A percentile compares a stretch with the other conserved stretches of the same genome.
These are phyloP conservation scores for Theobroma cacao DNA, from an alignment of 345 rosid species.

Conservation along the genomic window DNA sequence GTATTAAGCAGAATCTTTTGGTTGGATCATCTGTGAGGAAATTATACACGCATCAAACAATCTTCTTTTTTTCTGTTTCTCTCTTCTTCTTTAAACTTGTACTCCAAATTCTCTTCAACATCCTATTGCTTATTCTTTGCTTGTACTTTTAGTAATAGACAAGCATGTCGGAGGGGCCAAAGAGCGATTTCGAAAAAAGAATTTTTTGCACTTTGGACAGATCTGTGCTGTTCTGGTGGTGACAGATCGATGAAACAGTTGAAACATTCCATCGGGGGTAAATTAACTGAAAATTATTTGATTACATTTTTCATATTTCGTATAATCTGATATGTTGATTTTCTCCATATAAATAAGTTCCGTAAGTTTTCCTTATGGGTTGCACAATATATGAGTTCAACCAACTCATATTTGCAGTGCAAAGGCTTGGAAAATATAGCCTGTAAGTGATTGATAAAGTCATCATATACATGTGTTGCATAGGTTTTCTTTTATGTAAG, in stretches of 20 bases:
- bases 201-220: not conserved
- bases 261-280: too few species aligned
- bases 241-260: too few species aligned
- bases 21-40: not conserved
- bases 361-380: not conserved
- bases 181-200: not conserved
- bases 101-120: not conserved
- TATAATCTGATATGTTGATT: not conserved
- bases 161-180: not conserved
- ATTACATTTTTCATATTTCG: not conserved
- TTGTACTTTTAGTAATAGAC: not conserved
- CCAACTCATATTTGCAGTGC: not conserved
- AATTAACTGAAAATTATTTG: not conserved
- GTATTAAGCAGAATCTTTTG: not conserved
- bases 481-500: not conserved
- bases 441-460: not conserved
- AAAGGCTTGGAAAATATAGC: not conserved
- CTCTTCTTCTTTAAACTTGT: not conserved
- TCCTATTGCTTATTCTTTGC: constrained; percentile 1
- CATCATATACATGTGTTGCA: not conserved
- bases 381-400: not conserved
- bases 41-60: not conserved
- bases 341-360: not conserved
- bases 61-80: not conserved
- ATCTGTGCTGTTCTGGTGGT: too few species aligned